Evolutionary conservation across 371 early-diverging fungal species (phyloP).

Genomic region (Phascolomyces articulosus): DNA sequence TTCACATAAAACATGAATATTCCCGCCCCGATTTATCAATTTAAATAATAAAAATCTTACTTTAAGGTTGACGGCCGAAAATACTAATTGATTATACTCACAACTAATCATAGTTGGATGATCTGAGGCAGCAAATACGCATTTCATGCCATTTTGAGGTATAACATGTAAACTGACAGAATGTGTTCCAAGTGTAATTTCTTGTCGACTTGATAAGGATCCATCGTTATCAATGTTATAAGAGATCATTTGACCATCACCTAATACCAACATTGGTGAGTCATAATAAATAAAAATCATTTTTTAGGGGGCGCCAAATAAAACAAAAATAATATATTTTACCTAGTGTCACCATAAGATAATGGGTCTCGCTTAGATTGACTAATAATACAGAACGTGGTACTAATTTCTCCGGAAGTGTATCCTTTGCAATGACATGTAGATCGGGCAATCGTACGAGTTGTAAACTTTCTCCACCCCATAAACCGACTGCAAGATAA

Average conservation of each 20-base stretch:
- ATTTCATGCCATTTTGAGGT: constrained; percentile 37
- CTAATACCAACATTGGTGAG: no score
- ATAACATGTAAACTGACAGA: constrained; percentile 67
- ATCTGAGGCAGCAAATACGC: constrained; percentile 84
- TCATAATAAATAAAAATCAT: no score
- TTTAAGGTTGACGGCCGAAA: constrained; percentile 80
- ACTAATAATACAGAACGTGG: constrained; percentile 75
- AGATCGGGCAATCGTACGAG: constrained; percentile 60
- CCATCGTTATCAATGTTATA: constrained; percentile 46
- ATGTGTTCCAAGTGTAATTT: constrained; percentile 70
- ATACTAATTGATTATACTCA: constrained; percentile 66
- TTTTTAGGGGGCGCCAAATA: no score
- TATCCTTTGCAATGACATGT: constrained; percentile 36
- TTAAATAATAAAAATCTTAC: no score
- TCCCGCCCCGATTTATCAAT: no score
- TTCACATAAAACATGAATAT: no score
- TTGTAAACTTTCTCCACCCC: constrained; percentile 61
- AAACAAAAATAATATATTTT: no score
- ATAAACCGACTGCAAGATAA: constrained; percentile 67
- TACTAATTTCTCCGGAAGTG: constrained; percentile 49
- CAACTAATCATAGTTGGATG: constrained; percentile 81
- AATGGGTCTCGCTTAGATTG: constrained; percentile 61
- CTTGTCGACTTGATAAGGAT: constrained; percentile 48
- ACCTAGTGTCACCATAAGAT: constrained; percentile 79
- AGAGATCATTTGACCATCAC: constrained; percentile 78